These are phyloP conservation scores for Pythium vanterpoolii DNA, from an alignment of 352 stramenopile genomes.

Conservation along the genomic window DNA sequence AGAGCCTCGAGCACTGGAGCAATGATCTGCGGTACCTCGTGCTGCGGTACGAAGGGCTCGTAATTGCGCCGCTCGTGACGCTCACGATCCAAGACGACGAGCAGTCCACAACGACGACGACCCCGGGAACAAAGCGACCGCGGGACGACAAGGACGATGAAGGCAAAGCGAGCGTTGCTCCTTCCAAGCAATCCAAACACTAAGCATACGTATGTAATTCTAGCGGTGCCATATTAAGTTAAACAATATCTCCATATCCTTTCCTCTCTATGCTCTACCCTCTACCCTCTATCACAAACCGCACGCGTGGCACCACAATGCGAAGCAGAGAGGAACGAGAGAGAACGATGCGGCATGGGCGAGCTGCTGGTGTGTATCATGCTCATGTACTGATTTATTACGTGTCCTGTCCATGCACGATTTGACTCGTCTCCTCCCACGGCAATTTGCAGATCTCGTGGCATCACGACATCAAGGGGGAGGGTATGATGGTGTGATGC, in stretches of 20 bases:
- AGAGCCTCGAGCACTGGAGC: slow-evolving; percentile 48
- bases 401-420: background rate
- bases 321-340: too few species aligned
- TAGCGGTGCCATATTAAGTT: background rate
- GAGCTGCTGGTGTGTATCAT: background rate
- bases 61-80: slow-evolving; percentile 36
- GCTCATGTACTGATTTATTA: background rate
- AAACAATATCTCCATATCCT: background rate
- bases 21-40: slow-evolving; percentile 64
- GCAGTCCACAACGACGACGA: too few species aligned
- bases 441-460: background rate
- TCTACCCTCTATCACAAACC: background rate
- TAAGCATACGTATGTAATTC: background rate
- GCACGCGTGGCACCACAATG: too few species aligned
- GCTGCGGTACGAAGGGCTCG: slow-evolving; percentile 51
- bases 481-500: slow-evolving; percentile 13
- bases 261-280: background rate
- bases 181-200: slow-evolving; percentile 1
- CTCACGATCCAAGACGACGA: slow-evolving; percentile 18
- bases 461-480: slow-evolving; percentile 15
- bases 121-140: background rate
- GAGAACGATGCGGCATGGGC: background rate
- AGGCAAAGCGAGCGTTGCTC: background rate
- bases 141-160: background rate
- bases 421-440: slow-evolving; percentile 8